Evolutionary conservation across 2,329 filamentous ascomycete genomes (phyloP).

Genomic region (Diaporthe sp.): DNA sequence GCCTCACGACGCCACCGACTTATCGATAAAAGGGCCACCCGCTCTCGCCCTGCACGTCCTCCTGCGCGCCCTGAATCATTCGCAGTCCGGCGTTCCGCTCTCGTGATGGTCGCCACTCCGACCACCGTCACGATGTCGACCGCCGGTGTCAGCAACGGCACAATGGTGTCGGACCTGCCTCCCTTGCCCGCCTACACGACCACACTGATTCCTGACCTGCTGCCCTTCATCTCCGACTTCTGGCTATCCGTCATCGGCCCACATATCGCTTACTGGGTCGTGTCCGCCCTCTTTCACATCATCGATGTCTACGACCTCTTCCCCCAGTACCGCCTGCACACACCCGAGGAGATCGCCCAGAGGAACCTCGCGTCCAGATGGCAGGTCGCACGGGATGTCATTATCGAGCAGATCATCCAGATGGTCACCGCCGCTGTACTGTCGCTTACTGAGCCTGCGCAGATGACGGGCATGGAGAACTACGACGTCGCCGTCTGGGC

Average conservation of each 20-base stretch:
- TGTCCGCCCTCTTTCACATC: constrained; percentile 87
- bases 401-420: constrained; percentile 93
- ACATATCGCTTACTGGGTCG: constrained; percentile 86
- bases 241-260: constrained; percentile 81
- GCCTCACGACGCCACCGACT: constrained; percentile 23
- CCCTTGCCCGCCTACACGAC: constrained; percentile 87
- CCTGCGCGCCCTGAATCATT: constrained; percentile 14
- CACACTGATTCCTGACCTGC: constrained; percentile 74
- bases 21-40: constrained; percentile 30
- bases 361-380: constrained; percentile 87
- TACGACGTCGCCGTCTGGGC: constrained; percentile 94
- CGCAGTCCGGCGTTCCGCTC: constrained; percentile 4
- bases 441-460: constrained; percentile 76
- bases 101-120: constrained; percentile 54
- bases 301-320: constrained; percentile 89
- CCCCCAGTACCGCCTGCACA: constrained; percentile 92
- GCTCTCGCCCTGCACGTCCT: neutral
- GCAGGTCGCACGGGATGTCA: constrained; percentile 89
- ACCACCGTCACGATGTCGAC: constrained; percentile 51
- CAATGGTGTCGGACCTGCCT: constrained; percentile 74
- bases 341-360: constrained; percentile 88
- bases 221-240: constrained; percentile 84
- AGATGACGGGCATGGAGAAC: constrained; percentile 80
- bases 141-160: constrained; percentile 59
- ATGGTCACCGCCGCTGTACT: constrained; percentile 76